These are phyloP conservation scores for Podila epigama DNA, from an alignment of 192 early-diverging fungal species.

Conservation along the genomic window DNA sequence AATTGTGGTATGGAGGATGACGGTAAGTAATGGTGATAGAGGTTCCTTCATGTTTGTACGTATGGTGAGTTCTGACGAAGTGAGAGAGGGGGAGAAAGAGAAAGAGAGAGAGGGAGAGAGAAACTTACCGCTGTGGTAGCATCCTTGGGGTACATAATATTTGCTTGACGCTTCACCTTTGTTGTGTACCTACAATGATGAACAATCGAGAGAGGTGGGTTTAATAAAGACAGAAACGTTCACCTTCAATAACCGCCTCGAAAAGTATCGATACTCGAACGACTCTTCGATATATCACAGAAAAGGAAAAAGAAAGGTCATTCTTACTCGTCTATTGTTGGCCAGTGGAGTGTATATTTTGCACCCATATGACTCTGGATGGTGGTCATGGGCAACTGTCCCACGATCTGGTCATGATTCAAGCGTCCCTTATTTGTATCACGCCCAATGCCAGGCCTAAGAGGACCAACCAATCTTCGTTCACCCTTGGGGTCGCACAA, in stretches of 20 bases:
- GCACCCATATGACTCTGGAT: constrained; percentile 21
- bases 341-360: constrained; percentile 35
- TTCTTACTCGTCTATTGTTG: constrained; percentile 39
- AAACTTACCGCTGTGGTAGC: constrained; percentile 54
- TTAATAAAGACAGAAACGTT: no score
- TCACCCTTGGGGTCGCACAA: constrained; percentile 34
- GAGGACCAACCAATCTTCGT: constrained; percentile 16
- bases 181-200: constrained; percentile 23
- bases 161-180: constrained; percentile 38
- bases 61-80: no score
- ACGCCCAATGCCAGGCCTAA: constrained; percentile 12
- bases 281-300: no score
- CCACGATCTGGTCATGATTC: constrained; percentile 29
- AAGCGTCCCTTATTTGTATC: constrained; percentile 22
- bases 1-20: constrained; percentile 15
- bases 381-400: constrained; percentile 17
- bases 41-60: not conserved
- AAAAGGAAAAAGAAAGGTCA: no score
- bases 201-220: not conserved
- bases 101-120: no score
- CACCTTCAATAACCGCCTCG: no score
- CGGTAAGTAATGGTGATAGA: not conserved
- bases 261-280: no score
- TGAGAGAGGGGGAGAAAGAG: no score
- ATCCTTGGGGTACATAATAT: constrained; percentile 74